Percentiles rank a stretch among this genome's conserved stretches.
These are phyloP conservation scores for Choiromyces venosus DNA, from an alignment of 495 filamentous ascomycete species.

Conservation along the genomic window DNA sequence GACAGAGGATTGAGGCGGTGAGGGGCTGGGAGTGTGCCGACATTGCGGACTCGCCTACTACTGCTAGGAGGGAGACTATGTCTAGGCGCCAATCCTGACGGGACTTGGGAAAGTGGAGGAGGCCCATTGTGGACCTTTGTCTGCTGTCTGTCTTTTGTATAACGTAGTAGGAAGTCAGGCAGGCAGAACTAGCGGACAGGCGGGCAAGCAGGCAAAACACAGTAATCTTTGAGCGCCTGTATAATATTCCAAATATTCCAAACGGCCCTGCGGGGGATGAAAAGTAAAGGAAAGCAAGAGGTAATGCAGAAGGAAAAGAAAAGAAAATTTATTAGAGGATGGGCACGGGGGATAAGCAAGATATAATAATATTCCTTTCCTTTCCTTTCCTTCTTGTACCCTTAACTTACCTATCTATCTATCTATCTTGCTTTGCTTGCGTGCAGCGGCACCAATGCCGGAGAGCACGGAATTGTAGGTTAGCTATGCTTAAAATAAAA, in stretches of 20 bases:
- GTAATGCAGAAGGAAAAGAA: background rate
- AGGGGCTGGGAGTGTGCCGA: slow-evolving; percentile 54
- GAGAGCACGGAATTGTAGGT: background rate
- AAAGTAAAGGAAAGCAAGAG: too few species aligned
- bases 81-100: background rate
- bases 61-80: slow-evolving; percentile 14
- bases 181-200: background rate
- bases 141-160: background rate
- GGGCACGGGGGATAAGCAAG: background rate
- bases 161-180: background rate
- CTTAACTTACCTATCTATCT: too few species aligned
- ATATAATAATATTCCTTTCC: too few species aligned
- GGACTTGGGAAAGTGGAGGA: background rate
- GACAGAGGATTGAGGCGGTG: slow-evolving; percentile 53
- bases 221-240: background rate
- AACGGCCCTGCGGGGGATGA: background rate
- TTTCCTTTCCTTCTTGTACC: background rate
- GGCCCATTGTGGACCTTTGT: background rate
- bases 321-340: background rate
- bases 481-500: too few species aligned
- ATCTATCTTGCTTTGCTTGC: too few species aligned
- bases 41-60: slow-evolving; percentile 50
- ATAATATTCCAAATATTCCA: background rate
- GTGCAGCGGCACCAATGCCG: background rate
- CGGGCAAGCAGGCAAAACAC: background rate